Evolutionary conservation across 768 basidiomycete species (phyloP).

Genomic region (Collybiopsis luxurians): DNA sequence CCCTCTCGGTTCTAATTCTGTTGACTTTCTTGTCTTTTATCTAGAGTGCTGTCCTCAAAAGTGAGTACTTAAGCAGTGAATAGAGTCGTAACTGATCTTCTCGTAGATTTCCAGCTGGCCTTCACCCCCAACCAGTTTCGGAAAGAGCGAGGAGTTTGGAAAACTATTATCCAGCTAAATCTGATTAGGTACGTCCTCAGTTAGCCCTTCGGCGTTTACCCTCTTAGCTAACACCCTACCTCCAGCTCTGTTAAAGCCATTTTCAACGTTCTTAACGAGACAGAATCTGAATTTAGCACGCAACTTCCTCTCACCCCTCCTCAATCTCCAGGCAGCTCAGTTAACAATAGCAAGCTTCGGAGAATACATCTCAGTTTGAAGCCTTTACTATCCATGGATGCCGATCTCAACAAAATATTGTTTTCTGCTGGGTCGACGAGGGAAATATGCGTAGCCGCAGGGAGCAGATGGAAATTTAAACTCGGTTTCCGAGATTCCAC

Average conservation of each 20-base stretch:
- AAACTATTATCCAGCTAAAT: constrained; percentile 65
- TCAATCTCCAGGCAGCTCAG: constrained; percentile 15
- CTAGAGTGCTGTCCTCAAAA: constrained; percentile 50
- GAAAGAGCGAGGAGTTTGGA: constrained; percentile 57
- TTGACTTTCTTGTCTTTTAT: background rate
- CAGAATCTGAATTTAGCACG: constrained; percentile 10
- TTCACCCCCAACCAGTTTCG: constrained; percentile 63
- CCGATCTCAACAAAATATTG: constrained; percentile 48
- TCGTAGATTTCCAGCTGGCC: constrained; percentile 62
- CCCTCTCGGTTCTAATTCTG: background rate
- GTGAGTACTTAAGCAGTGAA: constrained; percentile 20
- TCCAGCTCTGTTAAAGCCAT: constrained; percentile 58
- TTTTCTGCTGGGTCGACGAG: constrained; percentile 33
- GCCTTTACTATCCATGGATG: constrained; percentile 55
- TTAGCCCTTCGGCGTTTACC: background rate
- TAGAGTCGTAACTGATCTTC: background rate
- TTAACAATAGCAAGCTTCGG: constrained; percentile 21
- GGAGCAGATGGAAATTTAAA: constrained; percentile 56
- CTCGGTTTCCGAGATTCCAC: constrained; percentile 25
- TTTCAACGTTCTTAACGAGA: constrained; percentile 44
- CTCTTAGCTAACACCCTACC: background rate
- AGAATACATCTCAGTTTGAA: constrained; percentile 39
- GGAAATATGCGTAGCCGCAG: constrained; percentile 53
- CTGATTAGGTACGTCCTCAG: constrained; percentile 48
- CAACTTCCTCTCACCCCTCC: constrained; percentile 25